Evolutionary conservation across 2,329 filamentous ascomycete species (phyloP).

Genomic region (Botrytis squamosa): DNA sequence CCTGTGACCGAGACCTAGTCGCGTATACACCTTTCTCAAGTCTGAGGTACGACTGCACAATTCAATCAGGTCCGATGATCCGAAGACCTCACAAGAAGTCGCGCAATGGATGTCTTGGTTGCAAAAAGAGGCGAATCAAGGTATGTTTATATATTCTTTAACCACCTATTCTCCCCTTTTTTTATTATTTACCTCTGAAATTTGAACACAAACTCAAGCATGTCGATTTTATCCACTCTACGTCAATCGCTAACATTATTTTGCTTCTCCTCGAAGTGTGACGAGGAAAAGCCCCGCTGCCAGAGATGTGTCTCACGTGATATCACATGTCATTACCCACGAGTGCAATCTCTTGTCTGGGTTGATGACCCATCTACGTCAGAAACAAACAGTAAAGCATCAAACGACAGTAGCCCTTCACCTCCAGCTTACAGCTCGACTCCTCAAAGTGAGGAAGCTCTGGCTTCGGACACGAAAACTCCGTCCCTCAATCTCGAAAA

Average conservation of each 20-base stretch:
- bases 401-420: not conserved
- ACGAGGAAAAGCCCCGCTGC: not conserved
- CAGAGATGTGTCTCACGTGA: not conserved
- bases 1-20: not conserved
- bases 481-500: not conserved
- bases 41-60: not conserved
- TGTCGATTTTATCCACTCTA: not conserved
- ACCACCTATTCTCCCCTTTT: not conserved
- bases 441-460: not conserved
- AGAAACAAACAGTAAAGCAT: no score
- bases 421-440: not conserved
- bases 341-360: not conserved
- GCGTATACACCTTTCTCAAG: not conserved
- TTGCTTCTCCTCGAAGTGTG: not conserved
- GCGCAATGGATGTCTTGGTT: not conserved
- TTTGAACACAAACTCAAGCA: not conserved
- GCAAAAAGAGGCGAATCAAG: conserved; percentile 2
- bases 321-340: not conserved
- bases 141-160: not conserved
- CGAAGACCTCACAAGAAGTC: not conserved
- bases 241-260: not conserved
- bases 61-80: not conserved
- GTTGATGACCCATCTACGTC: not conserved
- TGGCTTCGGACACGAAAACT: not conserved
- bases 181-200: not conserved